These are phyloP conservation scores for Pulveroboletus sp. DNA, from an alignment of 768 basidiomycete species.

Conservation along the genomic window DNA sequence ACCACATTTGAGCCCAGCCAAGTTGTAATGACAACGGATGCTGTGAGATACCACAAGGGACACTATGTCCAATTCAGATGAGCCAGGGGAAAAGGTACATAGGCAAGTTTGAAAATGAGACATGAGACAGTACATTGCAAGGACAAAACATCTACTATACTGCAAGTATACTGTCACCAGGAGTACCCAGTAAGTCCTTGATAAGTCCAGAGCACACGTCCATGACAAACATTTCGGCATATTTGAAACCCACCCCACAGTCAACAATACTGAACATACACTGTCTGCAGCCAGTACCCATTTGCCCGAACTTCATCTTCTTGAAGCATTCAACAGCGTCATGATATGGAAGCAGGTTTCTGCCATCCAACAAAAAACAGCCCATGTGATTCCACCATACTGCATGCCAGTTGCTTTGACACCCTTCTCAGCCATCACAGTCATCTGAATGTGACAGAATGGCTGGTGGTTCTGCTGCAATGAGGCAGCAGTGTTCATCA, in stretches of 20 bases:
- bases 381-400: slow-evolving; percentile 19
- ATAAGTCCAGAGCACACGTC: neutral
- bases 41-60: no score
- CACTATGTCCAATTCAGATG: no score
- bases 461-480: neutral
- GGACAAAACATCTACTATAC: no score
- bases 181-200: no score
- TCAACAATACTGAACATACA: neutral
- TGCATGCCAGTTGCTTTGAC: neutral
- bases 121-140: no score
- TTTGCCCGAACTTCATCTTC: slow-evolving; percentile 12
- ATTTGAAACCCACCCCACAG: neutral
- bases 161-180: no score
- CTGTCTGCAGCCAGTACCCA: slow-evolving; percentile 9
- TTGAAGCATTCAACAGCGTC: slow-evolving; percentile 9
- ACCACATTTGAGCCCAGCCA: no score
- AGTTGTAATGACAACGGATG: no score
- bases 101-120: no score
- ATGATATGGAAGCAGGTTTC: slow-evolving; percentile 10
- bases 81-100: no score
- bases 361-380: slow-evolving; percentile 15
- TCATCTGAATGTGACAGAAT: neutral
- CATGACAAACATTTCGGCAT: neutral
- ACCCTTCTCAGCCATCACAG: neutral
- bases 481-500: neutral